These are phyloP conservation scores for Botrytis cinerea DNA, from an alignment of 2,329 filamentous ascomycete genomes.

Conservation along the genomic window DNA sequence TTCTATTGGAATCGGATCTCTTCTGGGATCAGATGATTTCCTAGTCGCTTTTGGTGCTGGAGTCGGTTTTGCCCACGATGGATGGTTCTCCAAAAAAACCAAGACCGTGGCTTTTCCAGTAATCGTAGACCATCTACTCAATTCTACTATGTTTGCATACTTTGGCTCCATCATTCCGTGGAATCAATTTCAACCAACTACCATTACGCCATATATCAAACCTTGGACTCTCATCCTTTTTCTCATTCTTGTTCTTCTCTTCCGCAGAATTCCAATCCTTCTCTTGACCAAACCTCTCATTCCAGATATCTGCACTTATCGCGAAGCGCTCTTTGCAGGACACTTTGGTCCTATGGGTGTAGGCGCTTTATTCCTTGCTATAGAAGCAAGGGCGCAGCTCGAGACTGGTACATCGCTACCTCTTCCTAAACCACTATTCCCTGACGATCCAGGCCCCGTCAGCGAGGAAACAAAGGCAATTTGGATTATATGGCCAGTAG, in stretches of 20 bases:
- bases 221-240: conserved; percentile 48
- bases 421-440: conserved; percentile 45
- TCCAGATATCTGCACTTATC: conserved; percentile 51
- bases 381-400: conserved; percentile 55
- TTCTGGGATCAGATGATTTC: conserved; percentile 56
- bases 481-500: conserved; percentile 54
- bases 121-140: conserved; percentile 56
- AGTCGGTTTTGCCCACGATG: conserved; percentile 55
- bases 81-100: conserved; percentile 53
- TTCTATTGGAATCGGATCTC: conserved; percentile 52
- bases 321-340: conserved; percentile 56
- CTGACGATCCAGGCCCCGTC: conserved; percentile 37
- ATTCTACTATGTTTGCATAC: conserved; percentile 57
- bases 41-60: conserved; percentile 58
- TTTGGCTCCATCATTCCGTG: conserved; percentile 58
- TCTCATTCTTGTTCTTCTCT: conserved; percentile 51
- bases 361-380: conserved; percentile 57
- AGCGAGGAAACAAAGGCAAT: conserved; percentile 45
- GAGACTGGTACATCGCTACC: conserved; percentile 52
- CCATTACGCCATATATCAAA: conserved; percentile 46
- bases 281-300: conserved; percentile 50
- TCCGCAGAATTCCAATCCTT: conserved; percentile 55
- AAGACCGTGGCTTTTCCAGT: conserved; percentile 49
- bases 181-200: conserved; percentile 45
- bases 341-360: conserved; percentile 61